Base-by-base conservation (phyloP, 2,329 filamentous ascomycete genomes). In the Trichoderma sp. region DNA sequence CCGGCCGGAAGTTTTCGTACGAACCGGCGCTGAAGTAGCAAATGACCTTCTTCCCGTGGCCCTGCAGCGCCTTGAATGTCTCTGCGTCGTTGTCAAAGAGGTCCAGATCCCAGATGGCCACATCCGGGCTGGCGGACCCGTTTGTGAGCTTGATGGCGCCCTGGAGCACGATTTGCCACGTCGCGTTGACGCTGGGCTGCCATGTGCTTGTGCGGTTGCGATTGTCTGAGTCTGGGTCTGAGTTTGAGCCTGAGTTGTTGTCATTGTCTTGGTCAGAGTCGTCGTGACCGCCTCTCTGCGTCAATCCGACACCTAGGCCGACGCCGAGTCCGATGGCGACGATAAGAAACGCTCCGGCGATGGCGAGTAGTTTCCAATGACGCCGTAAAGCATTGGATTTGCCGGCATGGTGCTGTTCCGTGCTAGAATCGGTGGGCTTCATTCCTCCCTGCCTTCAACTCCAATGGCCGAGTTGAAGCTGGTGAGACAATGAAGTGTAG, bases 21-120 rank as follows among this genome's bases (percentile, higher is more conserved):
- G 88, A 90, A 1, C 92, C 92, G 0, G 90, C 91, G 66, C 88
- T 91, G 82, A 93, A 93, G 81, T 94, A 94, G 82, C 92, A 94
- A 72, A 93, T 90, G 68, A 93, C 87, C 73, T 87, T 89, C 76
- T 87, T 87, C 9, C 85, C 86, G 6, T 81, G 79, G 65, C 86
- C 88, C 71, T 85, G 82, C 78, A 91, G 89, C 13, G 90, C 82
- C 72, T 88, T 84, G 71, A 92, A 78, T 2, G 79, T 79, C 15
- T 74, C 66, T 2, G 71, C 73, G 30, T 76, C 67, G 75, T 83
- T 89, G 78, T 91, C 89, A 78, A 87, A 91, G 58, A 91, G 80
- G 13, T 86, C 83, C 0, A 90, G 68, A 73, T 83, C 81, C 71
- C 77, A 82, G 55, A 91, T 81, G 5, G 83, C 81, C 0, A 88